A percentile compares a stretch with the other conserved stretches of the same genome.
Conservation (phyloP, 1,284 basidiomycete genomes). For the Apiotrichum montevideense region DNA sequence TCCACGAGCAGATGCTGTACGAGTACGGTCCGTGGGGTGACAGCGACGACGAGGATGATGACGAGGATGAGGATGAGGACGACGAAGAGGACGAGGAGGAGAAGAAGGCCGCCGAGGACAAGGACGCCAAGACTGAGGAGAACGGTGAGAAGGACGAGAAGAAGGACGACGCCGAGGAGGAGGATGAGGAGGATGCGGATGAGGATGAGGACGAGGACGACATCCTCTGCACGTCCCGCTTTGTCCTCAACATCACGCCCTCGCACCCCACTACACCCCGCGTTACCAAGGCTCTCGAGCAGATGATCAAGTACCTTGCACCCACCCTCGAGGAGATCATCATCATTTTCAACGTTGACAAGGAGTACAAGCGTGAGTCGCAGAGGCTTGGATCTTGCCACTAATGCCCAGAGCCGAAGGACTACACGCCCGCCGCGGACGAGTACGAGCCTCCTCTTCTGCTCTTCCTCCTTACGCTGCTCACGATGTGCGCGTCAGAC, state of each 20-base stretch:
- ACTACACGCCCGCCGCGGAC: neutral
- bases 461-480: conserved; percentile 4
- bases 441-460: conserved; percentile 1
- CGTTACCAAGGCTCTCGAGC: conserved; percentile 4
- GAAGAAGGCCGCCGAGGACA: neutral
- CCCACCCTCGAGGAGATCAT: neutral
- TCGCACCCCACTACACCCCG: neutral
- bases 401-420: conserved; percentile 1
- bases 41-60: conserved; percentile 1
- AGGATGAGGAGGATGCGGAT: neutral
- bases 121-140: neutral
- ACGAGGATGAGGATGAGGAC: neutral
- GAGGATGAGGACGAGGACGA: neutral
- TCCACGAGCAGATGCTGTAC: neutral
- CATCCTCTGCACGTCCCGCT: neutral
- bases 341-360: conserved; percentile 4
- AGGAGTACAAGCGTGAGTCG: conserved; percentile 2
- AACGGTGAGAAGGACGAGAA: neutral
- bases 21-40: conserved; percentile 1
- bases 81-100: neutral
- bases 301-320: neutral
- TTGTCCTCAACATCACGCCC: conserved; percentile 4
- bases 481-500: conserved; percentile 1
- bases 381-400: neutral
- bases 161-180: neutral